These are phyloP conservation scores for Postia placenta DNA, from an alignment of 768 basidiomycete species.

Conservation along the genomic window DNA sequence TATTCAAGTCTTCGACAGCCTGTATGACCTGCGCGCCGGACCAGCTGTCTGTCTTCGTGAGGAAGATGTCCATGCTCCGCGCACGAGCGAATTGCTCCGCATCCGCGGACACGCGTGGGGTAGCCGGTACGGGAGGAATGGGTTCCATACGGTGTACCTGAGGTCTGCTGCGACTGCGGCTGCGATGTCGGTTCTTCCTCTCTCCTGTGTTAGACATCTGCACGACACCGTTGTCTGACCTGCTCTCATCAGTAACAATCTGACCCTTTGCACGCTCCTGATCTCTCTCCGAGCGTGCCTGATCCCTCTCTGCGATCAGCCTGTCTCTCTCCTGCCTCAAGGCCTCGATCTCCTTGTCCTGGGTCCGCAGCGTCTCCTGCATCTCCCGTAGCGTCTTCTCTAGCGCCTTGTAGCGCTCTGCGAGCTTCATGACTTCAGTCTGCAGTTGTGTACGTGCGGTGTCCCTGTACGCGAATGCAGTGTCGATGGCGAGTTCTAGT, in stretches of 20 bases:
- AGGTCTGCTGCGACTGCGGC: conserved; percentile 15
- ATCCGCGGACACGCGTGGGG: conserved; percentile 23
- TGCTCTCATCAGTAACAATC: conserved; percentile 7
- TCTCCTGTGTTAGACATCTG: conserved; percentile 7
- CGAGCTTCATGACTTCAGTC: conserved; percentile 37
- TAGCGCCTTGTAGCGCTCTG: conserved; percentile 57
- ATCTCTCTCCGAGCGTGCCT: conserved; percentile 17
- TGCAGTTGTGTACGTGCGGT: conserved; percentile 10
- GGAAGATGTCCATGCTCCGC: conserved; percentile 57
- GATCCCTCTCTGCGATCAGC: conserved; percentile 21
- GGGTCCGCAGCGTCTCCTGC: conserved; percentile 47
- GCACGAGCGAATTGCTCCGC: conserved; percentile 51
- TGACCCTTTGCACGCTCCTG: conserved; percentile 10
- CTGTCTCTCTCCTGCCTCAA: conserved; percentile 36
- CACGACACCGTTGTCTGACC: neutral
- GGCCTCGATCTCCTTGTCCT: conserved; percentile 56
- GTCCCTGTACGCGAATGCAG: conserved; percentile 10
- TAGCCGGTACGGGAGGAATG: conserved; percentile 15
- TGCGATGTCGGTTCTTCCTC: conserved; percentile 5
- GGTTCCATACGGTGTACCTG: conserved; percentile 15
- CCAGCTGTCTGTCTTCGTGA: conserved; percentile 70
- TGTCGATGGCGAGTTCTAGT: conserved; percentile 1
- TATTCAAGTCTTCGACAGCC: conserved; percentile 73
- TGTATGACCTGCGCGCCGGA: conserved; percentile 76
- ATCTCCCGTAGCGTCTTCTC: conserved; percentile 63